These are phyloP conservation scores for Anisodus tanguticus DNA, from an alignment of 257 asterid genomes.

Conservation along the genomic window DNA sequence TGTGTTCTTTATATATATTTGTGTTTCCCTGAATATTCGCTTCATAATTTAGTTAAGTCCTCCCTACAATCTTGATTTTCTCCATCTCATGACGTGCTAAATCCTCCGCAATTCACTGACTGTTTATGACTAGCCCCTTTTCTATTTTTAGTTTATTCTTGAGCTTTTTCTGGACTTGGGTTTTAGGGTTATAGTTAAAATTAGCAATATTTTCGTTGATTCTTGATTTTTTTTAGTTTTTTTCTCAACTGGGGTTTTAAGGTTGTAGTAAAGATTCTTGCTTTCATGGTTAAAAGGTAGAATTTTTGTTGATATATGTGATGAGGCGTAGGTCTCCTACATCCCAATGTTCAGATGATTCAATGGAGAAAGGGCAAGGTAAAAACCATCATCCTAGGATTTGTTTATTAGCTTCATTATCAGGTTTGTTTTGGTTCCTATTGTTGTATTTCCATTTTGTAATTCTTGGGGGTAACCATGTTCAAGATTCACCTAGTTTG, in stretches of 20 bases:
- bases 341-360: constrained; percentile 33
- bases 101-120: constrained; percentile 12
- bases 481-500: constrained; percentile 41
- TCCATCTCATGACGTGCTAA: constrained; percentile 24
- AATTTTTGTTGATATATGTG: neutral
- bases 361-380: constrained; percentile 70
- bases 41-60: neutral
- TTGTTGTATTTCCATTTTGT: constrained; percentile 62
- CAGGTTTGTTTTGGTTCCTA: constrained; percentile 66
- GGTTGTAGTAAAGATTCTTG: neutral
- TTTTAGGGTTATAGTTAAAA: neutral
- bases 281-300: neutral
- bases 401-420: constrained; percentile 56
- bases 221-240: neutral
- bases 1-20: neutral
- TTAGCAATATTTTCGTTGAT: neutral
- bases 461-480: constrained; percentile 46
- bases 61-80: neutral
- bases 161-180: neutral
- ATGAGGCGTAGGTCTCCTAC: constrained; percentile 70
- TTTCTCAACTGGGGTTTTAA: neutral
- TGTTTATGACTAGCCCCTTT: neutral
- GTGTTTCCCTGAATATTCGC: neutral
- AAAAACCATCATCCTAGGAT: constrained; percentile 59
- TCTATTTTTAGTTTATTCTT: neutral